Base-by-base conservation (phyloP, 768 basidiomycete species). In the Calocybe cyanea region DNA sequence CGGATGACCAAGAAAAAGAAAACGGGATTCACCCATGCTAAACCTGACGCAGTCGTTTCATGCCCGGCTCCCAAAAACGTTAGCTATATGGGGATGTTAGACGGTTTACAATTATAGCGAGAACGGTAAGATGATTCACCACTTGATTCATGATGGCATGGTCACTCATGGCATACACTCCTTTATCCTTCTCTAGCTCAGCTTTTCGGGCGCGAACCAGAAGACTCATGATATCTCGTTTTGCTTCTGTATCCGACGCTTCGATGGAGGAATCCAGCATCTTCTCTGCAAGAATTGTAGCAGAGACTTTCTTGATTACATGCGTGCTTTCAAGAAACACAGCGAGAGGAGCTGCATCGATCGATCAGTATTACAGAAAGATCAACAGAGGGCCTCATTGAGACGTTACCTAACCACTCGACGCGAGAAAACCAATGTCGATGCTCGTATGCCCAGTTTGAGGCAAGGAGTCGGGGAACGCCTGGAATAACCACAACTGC, bases 191-290 rank as follows among this genome's bases (percentile, higher is more conserved):
- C 23, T 63, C 63, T 21, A 62, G 36, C 20, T 69, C 69, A 7
- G 63, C 65, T 47, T 67, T 69, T 17, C 72, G 61, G 8, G 73
- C 70, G 19, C 70, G 64, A 10, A 77, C 70, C 0, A 78, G 63
- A n/a, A 77, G 49, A 41, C 65, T 70, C 76, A 77, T 78, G 38
- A 78, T 73, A 62, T 78, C 76, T 38, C 66, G 64, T 54, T 77
- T 76, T 7, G 66, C 61, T 19, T 65, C 62, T 4, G 55, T 64
- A 42, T 75, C 75, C 4, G 64, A 64, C 9, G 59, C 45, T 9
- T 54, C 32, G 9, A 70, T 48, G 25, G 50, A 47, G 11, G 65
- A 56, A 15, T 75, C 75, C 4, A 44, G 50, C 51, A 70, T 63
- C 53, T 72, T 72, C 46, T 71, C 65, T 14, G 57, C 55, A 5